A percentile compares a stretch with the other conserved stretches of the same genome.
Conservation (phyloP, 768 basidiomycete species). For the Boletus eberwhitei region DNA sequence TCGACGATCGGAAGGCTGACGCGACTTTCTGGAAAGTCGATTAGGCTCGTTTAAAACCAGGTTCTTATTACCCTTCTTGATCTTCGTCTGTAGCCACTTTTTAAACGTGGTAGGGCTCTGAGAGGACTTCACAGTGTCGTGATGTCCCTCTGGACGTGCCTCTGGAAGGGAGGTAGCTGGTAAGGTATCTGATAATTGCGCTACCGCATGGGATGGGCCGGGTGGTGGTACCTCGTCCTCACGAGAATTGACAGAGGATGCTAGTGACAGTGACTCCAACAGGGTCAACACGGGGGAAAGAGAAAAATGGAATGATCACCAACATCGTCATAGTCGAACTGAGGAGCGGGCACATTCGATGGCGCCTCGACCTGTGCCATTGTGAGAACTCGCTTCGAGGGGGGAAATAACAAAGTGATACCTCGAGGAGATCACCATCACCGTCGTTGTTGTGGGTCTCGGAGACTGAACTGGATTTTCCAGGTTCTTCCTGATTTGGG, state of each 20-base stretch:
- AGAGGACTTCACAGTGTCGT: background rate
- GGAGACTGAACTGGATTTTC: background rate
- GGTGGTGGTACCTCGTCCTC: no score
- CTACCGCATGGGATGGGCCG: no score
- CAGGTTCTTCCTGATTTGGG: no score
- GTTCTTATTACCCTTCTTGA: background rate
- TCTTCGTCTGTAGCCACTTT: background rate
- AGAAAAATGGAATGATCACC: background rate
- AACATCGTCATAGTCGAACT: background rate
- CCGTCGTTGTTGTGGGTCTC: background rate
- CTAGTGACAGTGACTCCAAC: background rate
- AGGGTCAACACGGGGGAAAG: background rate
- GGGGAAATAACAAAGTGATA: background rate
- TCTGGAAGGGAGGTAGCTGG: no score
- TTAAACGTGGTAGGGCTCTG: background rate
- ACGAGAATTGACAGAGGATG: background rate
- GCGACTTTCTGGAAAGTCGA: background rate
- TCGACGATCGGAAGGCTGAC: background rate
- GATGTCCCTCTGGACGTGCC: background rate
- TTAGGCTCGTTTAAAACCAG: no score
- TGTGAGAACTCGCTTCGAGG: no score
- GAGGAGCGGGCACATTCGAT: background rate
- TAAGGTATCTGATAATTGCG: no score
- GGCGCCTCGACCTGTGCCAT: background rate
- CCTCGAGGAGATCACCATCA: no score